phyloP scores from a whole-genome alignment of 257 asterid genomes.

The Asclepias syriaca region DNA sequence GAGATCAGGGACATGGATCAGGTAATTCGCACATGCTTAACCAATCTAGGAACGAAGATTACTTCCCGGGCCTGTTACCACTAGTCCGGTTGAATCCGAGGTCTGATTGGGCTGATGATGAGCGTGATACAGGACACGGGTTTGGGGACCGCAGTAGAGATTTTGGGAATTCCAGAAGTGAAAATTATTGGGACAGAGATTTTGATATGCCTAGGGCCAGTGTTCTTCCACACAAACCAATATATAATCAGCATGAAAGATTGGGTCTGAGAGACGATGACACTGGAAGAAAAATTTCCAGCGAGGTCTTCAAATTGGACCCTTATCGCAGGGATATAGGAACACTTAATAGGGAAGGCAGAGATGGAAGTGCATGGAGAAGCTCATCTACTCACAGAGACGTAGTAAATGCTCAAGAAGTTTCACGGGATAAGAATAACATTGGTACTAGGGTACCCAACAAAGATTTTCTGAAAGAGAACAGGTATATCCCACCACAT shows the following conservation, averaged over 20 bases:
- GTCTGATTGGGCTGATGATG: constrained; percentile 99
- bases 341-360: constrained; percentile 51
- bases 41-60: constrained; percentile 47
- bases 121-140: constrained; percentile 87
- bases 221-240: constrained; percentile 56
- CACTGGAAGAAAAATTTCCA: constrained; percentile 47
- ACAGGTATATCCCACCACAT: constrained; percentile 36
- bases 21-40: constrained; percentile 29
- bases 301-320: constrained; percentile 53
- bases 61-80: constrained; percentile 68
- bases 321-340: constrained; percentile 43
- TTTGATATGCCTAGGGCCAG: constrained; percentile 69
- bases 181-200: constrained; percentile 72
- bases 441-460: constrained; percentile 35
- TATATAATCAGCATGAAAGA: constrained; percentile 44
- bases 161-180: constrained; percentile 50
- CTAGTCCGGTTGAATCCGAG: constrained; percentile 74
- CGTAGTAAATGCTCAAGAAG: constrained; percentile 32
- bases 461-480: constrained; percentile 44
- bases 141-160: constrained; percentile 65
- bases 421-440: constrained; percentile 32
- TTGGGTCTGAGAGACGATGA: constrained; percentile 59
- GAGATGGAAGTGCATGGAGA: constrained; percentile 59
- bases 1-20: constrained; percentile 31
- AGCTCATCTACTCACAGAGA: constrained; percentile 40